phyloP scores from a whole-genome alignment of 768 basidiomycete species.

The Suillus sp. region DNA sequence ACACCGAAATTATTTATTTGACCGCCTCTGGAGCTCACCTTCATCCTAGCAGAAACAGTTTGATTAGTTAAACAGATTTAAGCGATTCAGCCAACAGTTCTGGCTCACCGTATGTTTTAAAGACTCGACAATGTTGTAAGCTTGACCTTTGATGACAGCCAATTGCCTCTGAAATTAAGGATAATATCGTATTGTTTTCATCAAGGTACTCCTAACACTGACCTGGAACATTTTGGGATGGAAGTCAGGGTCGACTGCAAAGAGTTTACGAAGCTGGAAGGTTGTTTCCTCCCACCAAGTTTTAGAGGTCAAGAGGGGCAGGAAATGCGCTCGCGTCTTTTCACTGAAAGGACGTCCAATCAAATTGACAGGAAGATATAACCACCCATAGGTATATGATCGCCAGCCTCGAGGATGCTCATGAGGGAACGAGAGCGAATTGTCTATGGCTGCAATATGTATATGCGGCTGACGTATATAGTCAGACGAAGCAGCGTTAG shows the following conservation, averaged over 20 bases:
- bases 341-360: slow-evolving; percentile 87
- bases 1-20: slow-evolving; percentile 6
- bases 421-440: slow-evolving; percentile 89
- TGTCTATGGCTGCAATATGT: slow-evolving; percentile 92
- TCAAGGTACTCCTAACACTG: slow-evolving; percentile 25
- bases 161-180: slow-evolving; percentile 63
- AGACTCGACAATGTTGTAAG: slow-evolving; percentile 87
- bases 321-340: slow-evolving; percentile 77
- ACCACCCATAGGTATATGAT: slow-evolving; percentile 86
- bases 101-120: slow-evolving; percentile 68
- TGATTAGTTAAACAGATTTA: slow-evolving; percentile 14
- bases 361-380: slow-evolving; percentile 82
- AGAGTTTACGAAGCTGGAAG: slow-evolving; percentile 71
- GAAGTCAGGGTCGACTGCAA: slow-evolving; percentile 82
- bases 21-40: slow-evolving; percentile 45
- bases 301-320: slow-evolving; percentile 81
- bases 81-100: slow-evolving; percentile 9
- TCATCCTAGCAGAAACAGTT: slow-evolving; percentile 56
- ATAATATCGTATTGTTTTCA: slow-evolving; percentile 12
- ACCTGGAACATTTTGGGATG: slow-evolving; percentile 90
- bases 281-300: slow-evolving; percentile 91
- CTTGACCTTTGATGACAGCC: slow-evolving; percentile 93
- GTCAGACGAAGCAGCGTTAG: slow-evolving; percentile 31
- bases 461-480: slow-evolving; percentile 76
- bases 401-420: slow-evolving; percentile 83